A percentile compares a stretch with the other conserved stretches of the same genome.
Conservation (phyloP, 768 basidiomycete species). For the Termitomyces sp. region DNA sequence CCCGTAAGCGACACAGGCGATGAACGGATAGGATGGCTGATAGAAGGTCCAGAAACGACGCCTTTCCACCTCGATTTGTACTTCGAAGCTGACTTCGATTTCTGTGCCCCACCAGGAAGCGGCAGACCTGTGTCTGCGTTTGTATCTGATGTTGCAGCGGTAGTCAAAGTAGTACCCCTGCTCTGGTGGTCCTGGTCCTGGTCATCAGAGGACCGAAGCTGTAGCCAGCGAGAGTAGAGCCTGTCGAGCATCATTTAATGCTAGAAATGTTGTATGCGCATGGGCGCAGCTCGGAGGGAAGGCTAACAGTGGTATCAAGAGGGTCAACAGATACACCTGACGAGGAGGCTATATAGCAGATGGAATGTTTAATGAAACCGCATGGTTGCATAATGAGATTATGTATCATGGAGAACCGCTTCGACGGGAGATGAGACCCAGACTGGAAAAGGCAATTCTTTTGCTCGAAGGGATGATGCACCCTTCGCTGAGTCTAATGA, state of each 20-base stretch:
- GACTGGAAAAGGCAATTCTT: background rate
- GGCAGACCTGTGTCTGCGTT: constrained; percentile 17
- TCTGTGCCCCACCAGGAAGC: constrained; percentile 21
- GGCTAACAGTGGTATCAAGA: background rate
- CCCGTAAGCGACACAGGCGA: constrained; percentile 30
- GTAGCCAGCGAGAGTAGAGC: constrained; percentile 22
- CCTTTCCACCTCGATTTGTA: constrained; percentile 14
- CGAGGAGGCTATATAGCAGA: background rate
- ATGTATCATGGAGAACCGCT: background rate
- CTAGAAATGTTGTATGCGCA: background rate
- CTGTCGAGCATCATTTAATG: constrained; percentile 17
- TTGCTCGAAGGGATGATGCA: background rate
- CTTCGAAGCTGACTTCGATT: background rate
- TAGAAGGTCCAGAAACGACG: constrained; percentile 17
- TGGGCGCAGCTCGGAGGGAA: background rate
- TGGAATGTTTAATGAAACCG: background rate
- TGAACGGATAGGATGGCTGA: constrained; percentile 31
- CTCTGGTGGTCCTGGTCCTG: background rate
- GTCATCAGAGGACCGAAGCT: background rate
- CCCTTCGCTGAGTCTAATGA: background rate
- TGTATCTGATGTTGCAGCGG: constrained; percentile 13
- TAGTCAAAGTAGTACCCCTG: constrained; percentile 1
- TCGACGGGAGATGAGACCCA: background rate
- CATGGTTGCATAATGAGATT: background rate
- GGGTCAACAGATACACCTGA: background rate